Base-by-base conservation (phyloP, 441 rosid genomes). In the Sinapis alba region DNA sequence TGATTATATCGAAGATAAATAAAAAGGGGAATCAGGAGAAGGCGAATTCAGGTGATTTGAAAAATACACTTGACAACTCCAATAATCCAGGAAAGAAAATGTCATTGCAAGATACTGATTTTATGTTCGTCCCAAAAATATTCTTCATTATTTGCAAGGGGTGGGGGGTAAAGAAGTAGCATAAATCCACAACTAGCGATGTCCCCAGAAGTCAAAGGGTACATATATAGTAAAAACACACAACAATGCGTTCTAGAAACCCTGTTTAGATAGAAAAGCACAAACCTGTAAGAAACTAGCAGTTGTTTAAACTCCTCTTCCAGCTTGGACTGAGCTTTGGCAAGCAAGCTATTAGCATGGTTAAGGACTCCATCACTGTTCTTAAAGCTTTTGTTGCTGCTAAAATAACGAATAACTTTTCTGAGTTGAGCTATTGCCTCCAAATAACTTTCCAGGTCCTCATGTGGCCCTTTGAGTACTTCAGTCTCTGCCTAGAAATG, bases 291-390 rank as follows among this genome's bases (percentile, higher is more conserved):
- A 58, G 94, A 87, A 67, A 81, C 75, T 76, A 96, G 80, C 23
- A 89, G 87, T 74, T 88, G 97, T 83, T 86, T 90, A 80, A 93
- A 96, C 89, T 96, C 99, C 3, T 96, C 97, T 65, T 93, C 97
- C 60, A 93, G 87, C 85, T 93, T 91, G 34, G 97, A 87, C 80
- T 93, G 90, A 72, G 99, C 97, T 85, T 89, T 96, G 34, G 86
- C 84, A 83, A 93, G 97, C 78, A 96, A 87, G 70, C 61, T 84
- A 82, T 85, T 91, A 16, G 94, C 91, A 60, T 88, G 84, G 77
- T 82, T 86, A 62, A 91, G 85, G 59, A 90, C 89, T 66, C 73
- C 88, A 71, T 96, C 97, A 16, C 86, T 86, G 72, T 85, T 90
- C 82, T 85, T 91, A 78, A 84, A 89, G 78, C 88, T 86, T 80